phyloP scores from a whole-genome alignment of 2,329 filamentous ascomycete genomes.

The Ophiosphaerella herpotricha region DNA sequence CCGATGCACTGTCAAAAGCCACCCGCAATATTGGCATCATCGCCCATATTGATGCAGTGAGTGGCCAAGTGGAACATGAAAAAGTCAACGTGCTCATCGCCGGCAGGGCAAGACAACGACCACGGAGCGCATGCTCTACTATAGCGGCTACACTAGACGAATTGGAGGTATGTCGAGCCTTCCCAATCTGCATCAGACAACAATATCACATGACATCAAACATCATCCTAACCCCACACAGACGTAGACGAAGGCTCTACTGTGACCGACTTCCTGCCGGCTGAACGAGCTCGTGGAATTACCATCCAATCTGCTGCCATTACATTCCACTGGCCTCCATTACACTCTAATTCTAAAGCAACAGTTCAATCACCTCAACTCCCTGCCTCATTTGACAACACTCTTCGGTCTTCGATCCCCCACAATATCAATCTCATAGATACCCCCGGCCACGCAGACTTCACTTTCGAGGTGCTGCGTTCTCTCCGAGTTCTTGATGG shows the following conservation, averaged over 20 bases:
- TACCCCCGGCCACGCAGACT: constrained; percentile 95
- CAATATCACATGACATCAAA: background rate
- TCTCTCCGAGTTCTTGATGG: constrained; percentile 88
- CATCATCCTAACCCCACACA: constrained; percentile 23
- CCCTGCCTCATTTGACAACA: constrained; percentile 34
- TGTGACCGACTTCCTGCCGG: constrained; percentile 93
- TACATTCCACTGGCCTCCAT: constrained; percentile 87
- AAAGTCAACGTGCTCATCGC: constrained; percentile 8
- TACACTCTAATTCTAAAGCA: constrained; percentile 44
- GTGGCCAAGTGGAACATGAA: constrained; percentile 25
- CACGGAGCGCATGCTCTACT: constrained; percentile 98
- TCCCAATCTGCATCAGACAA: too few species aligned
- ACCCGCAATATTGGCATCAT: constrained; percentile 98
- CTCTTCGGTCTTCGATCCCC: constrained; percentile 56
- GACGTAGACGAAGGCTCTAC: constrained; percentile 97
- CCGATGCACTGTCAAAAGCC: constrained; percentile 62
- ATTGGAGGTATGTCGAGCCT: constrained; percentile 65
- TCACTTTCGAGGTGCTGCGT: constrained; percentile 92
- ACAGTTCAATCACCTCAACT: constrained; percentile 26
- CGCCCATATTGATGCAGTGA: constrained; percentile 90
- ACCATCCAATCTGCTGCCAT: constrained; percentile 98
- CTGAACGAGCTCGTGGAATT: constrained; percentile 89
- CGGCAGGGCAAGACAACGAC: constrained; percentile 89
- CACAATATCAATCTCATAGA: constrained; percentile 71
- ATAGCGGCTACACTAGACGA: constrained; percentile 84